Percentiles rank a stretch among this genome's conserved stretches.
These are phyloP conservation scores for Aaosphaeria arxii DNA, from an alignment of 2,329 filamentous ascomycete genomes.

Conservation along the genomic window DNA sequence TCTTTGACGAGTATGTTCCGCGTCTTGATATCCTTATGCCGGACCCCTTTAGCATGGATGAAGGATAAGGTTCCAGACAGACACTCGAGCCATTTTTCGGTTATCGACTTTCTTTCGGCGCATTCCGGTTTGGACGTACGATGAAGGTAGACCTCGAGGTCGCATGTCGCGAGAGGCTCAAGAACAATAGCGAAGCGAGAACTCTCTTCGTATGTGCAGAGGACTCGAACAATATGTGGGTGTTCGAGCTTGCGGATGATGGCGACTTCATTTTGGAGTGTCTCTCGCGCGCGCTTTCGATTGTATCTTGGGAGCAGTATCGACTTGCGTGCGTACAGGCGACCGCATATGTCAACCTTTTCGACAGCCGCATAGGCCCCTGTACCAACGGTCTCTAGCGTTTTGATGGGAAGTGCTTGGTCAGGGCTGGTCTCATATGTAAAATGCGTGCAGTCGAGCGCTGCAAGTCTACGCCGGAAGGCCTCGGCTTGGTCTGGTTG, in stretches of 20 bases:
- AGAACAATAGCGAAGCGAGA: slow-evolving; percentile 12
- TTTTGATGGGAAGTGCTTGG: slow-evolving; percentile 2
- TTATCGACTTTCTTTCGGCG: neutral
- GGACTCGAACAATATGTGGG: slow-evolving; percentile 11
- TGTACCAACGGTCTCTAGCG: slow-evolving; percentile 8
- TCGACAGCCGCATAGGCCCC: slow-evolving; percentile 13
- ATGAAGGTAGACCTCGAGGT: slow-evolving; percentile 11
- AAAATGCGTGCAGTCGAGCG: slow-evolving; percentile 5
- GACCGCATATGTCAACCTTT: slow-evolving; percentile 5
- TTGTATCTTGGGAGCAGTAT: slow-evolving; percentile 10
- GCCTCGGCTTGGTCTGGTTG: slow-evolving; percentile 3
- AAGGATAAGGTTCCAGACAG: slow-evolving; percentile 11
- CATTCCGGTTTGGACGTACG: neutral
- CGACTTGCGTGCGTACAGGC: slow-evolving; percentile 11
- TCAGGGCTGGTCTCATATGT: neutral
- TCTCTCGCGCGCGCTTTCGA: slow-evolving; percentile 4
- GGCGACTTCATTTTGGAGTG: slow-evolving; percentile 12
- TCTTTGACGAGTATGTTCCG: slow-evolving; percentile 15
- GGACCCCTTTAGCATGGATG: slow-evolving; percentile 12
- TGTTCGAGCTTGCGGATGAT: slow-evolving; percentile 7
- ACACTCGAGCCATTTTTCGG: slow-evolving; percentile 12
- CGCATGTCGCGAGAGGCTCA: slow-evolving; percentile 10
- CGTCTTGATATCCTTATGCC: slow-evolving; percentile 20
- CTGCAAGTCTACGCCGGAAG: slow-evolving; percentile 1
- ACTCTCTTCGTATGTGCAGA: slow-evolving; percentile 14